Evolutionary conservation across 305 asterid genomes (phyloP).

Genomic region (Euphrasia arctica): DNA sequence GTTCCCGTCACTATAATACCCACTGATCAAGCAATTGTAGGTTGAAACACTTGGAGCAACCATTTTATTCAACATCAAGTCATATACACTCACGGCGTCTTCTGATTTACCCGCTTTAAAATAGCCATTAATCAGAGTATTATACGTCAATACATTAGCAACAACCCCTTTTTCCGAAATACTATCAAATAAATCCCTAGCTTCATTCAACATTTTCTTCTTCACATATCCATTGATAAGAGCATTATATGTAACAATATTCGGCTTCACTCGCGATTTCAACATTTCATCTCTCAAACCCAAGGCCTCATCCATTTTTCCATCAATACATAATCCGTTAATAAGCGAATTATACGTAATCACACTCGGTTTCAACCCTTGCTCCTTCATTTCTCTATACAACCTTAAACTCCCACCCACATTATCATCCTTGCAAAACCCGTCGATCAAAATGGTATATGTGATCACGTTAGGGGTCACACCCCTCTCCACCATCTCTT

Average conservation of each 20-base stretch:
- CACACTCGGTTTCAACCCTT: constrained; percentile 44
- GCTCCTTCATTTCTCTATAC: constrained; percentile 61
- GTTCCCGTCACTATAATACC: constrained; percentile 50
- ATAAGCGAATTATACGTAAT: constrained; percentile 67
- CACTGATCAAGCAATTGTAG: constrained; percentile 73
- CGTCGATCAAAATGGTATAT: constrained; percentile 64
- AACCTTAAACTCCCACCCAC: constrained; percentile 48
- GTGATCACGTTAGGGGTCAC: constrained; percentile 56
- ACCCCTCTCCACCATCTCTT: constrained; percentile 69
- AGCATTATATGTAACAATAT: constrained; percentile 57
- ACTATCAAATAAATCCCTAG: constrained; percentile 56
- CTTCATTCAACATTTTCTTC: constrained; percentile 53
- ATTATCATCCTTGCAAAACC: constrained; percentile 76
- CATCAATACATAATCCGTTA: constrained; percentile 55
- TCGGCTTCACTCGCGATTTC: constrained; percentile 55
- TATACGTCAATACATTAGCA: constrained; percentile 50
- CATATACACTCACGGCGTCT: constrained; percentile 45
- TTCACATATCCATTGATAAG: constrained; percentile 63
- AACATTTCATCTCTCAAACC: constrained; percentile 57
- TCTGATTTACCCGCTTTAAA: constrained; percentile 59
- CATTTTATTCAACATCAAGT: constrained; percentile 50
- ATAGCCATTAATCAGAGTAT: constrained; percentile 64
- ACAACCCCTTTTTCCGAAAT: constrained; percentile 43
- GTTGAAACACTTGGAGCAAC: constrained; percentile 66
- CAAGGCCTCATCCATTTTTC: constrained; percentile 59